Evolutionary conservation across 1,284 basidiomycete species (phyloP), one percentile per base, ranked within the genome.

Genomic region (Cutaneotrichosporon spelunceum): DNA sequence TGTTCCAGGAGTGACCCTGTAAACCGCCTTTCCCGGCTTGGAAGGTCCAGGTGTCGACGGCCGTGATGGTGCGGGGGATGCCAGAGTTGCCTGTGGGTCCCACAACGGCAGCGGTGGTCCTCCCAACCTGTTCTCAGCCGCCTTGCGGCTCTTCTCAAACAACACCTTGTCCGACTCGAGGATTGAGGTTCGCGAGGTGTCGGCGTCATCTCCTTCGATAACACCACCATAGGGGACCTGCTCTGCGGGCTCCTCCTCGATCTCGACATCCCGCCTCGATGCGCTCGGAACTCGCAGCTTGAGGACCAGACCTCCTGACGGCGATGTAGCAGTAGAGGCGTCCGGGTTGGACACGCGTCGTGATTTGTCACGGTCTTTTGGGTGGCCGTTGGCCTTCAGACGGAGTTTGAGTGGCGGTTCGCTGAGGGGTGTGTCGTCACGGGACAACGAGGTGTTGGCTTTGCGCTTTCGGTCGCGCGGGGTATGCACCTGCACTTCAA

Each of bases 211-310:
- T 0, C 83, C 81, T 19, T 77, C 79, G 56, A 98, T 81, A 59
- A 94, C 81, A 44, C 93, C 89, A 60, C 94, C 89, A 78, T 95
- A 91, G 61, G 93, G 82, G 69, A 79, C 68, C 26, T 77, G 75
- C 53, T 76, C 76, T 58, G 73, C 76, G 11, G 72, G 70, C 53
- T 75, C 74, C 49, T 74, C 72, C 33, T 73, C 75, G 10, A 72
- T 67, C 30, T 70, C 69, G 10, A 72, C 66, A 16, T 70, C 69
- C 19, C 67, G 65, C 27, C 62, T 67, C 11, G 47, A 57, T 1
- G 69, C 70, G 44, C 66, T 68, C 1, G 71, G 69, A 8, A 75
- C 67, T 5, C 72, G 60, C 33, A 78, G 57, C 7, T 72, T 64
- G 23, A 77, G 67, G 29, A 66, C 56, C 24, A 64, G 56, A 19